These are phyloP conservation scores for Scenedesmus sp. DNA, from an alignment of 163 green algal genomes.

Conservation along the genomic window DNA sequence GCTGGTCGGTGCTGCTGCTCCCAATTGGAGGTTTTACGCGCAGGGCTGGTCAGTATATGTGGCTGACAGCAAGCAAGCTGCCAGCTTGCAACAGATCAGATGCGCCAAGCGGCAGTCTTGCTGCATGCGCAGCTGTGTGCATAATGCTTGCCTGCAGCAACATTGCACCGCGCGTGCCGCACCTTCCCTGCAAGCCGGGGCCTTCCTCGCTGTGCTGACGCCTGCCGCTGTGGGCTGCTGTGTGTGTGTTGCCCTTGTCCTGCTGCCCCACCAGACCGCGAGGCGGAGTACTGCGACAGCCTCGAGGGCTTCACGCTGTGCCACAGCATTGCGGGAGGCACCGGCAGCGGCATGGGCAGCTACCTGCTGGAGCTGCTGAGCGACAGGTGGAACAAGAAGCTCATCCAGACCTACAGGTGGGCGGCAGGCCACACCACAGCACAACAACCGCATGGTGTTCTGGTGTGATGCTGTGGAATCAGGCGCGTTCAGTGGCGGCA, in stretches of 20 bases:
- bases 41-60: too few species aligned
- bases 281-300: slow-evolving; percentile 97
- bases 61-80: too few species aligned
- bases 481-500: too few species aligned
- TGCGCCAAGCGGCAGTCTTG: too few species aligned
- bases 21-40: not conserved
- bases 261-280: slow-evolving; percentile 83
- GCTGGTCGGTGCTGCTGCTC: not conserved
- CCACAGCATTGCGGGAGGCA: slow-evolving; percentile 98
- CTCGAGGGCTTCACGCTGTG: slow-evolving; percentile 98
- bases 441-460: too few species aligned
- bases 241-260: too few species aligned
- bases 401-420: slow-evolving; percentile 97
- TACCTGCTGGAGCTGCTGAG: slow-evolving; percentile 97
- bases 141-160: too few species aligned
- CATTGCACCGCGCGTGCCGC: too few species aligned
- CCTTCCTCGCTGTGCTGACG: not conserved
- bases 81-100: not conserved
- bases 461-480: too few species aligned
- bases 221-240: slow-evolving; percentile 10
- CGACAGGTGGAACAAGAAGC: slow-evolving; percentile 96
- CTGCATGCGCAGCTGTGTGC: not conserved
- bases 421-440: not conserved
- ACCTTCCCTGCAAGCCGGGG: not conserved
- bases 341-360: slow-evolving; percentile 96